Base-by-base conservation (phyloP, 2,329 filamentous ascomycete species). In the Pseudogymnoascus sp. region DNA sequence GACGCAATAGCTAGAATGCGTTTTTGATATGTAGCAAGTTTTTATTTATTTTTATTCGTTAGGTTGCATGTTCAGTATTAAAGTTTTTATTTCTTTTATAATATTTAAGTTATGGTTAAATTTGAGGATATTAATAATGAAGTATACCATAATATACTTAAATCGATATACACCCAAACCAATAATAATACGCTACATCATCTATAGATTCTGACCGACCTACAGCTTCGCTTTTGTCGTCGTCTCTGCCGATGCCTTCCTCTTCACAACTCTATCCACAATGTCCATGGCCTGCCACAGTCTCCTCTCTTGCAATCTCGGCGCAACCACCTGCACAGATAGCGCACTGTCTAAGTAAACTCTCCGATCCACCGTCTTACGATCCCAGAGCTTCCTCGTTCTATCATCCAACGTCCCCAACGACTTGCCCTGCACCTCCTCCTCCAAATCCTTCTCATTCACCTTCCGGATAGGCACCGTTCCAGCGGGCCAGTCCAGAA, bases 401-500 rank as follows among this genome's bases (percentile, higher is more conserved):
- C 74, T 76, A 69, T 81, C 80, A 69, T 88, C 85, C 84, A 83
- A 87, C 57, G 76, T 80, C 7, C 80, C 77, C 22, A 83, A 62
- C 1, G 74, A 66, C 61, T 74, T 68, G 22, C 65, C 71, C 1
- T 69, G 65, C 64, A 84, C 71, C 70, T 86, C 85, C 0, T 67
- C 70, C 43, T 76, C 71, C 64, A 85, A 71, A 71, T 87, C 85
- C 0, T 66, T 68, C 59, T 77, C 72, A 0, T 63, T 69, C 58
- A 86, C 77, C 1, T 70, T 68, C 2, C 84, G 73, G 0, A 87
- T 78, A 0, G 85, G 85, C 1, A 87, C 64, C 0, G 70, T 72
- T 0, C 81, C 86, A 2, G 84, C 80, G 0, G 85, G 81, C 67
- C 83, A 85, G 68, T 88, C 85, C 20, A 88, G 70, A 60, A 87